Evolutionary conservation across 331 rosid genomes (phyloP), one percentile per base, ranked within the genome.

Genomic region (Dryas integrifolia): DNA sequence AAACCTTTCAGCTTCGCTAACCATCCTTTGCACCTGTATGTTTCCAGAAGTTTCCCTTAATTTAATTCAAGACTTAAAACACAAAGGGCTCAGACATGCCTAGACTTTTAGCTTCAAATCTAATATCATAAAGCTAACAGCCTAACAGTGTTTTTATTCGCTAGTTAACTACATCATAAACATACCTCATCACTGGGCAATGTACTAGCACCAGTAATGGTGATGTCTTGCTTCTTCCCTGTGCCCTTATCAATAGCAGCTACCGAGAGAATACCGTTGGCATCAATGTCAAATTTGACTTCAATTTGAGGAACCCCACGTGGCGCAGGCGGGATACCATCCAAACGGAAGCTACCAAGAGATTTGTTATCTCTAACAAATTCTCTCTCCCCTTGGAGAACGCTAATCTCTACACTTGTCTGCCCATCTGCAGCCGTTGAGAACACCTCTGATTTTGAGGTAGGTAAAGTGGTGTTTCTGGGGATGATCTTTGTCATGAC

Each of bases 401-500:
- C 83, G 56, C 70, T 80, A 52, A 80, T 80, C 73, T 80, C 83
- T 9, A 80, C 83, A 69, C 83, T 80, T 5, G 83, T 80, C 51
- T 80, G 83, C 7, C 80, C 76, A 49, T 80, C 83, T 7, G 83
- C 83, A 18, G 83, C 83, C 1, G 83, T 80, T 7, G 83, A 80
- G 76, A 80, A 80, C 21, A 80, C 80, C 68, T 80, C 83, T 1
- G 83, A 80, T 59, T 80, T 80, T 13, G 83, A 80, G 63, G 83
- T 80, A 6, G 83, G 83, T 38, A 80, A 58, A 48, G 83, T 80
- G 1, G 83, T 80, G 76, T 80, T 80, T 49, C 83, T 69, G 24
- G 83, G 83, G 64, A 80, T 80, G 72, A 80, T 80, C 76, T 80
- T 80, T 4, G 83, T 80, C 83, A 80, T 80, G 48, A 80, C 80